A percentile compares a stretch with the other conserved stretches of the same genome.
Evolutionary conservation across 2,329 filamentous ascomycete genomes (phyloP).

Genomic region (Alternaria sp.): DNA sequence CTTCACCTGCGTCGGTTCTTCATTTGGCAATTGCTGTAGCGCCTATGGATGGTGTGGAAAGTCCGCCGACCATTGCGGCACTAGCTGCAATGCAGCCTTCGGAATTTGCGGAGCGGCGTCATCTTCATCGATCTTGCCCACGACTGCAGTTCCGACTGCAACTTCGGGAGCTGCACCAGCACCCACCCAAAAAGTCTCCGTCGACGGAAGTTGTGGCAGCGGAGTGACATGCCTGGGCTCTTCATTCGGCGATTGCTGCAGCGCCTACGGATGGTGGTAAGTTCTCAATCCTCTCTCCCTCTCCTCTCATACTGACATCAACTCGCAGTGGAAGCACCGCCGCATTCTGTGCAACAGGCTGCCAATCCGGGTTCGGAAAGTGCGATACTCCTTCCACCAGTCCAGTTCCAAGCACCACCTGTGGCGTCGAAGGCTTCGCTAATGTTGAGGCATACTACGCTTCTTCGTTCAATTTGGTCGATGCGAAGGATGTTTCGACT

Average conservation of each 20-base stretch:
- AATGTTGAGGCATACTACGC: slow-evolving; percentile 24
- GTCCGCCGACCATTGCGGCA: slow-evolving; percentile 37
- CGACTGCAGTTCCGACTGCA: slow-evolving; percentile 3
- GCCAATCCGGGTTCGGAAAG: slow-evolving; percentile 44
- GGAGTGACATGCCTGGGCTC: slow-evolving; percentile 49
- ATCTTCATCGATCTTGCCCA: slow-evolving; percentile 7
- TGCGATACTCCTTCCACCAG: neutral
- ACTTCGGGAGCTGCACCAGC: slow-evolving; percentile 14
- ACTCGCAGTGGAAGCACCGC: slow-evolving; percentile 37
- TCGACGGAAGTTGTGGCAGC: slow-evolving; percentile 36
- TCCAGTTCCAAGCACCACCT: slow-evolving; percentile 12
- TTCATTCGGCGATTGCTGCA: slow-evolving; percentile 57
- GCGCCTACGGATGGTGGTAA: slow-evolving; percentile 50
- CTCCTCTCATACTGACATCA: slow-evolving; percentile 3
- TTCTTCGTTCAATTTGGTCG: slow-evolving; percentile 26
- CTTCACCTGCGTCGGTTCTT: slow-evolving; percentile 53
- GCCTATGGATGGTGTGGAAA: slow-evolving; percentile 51
- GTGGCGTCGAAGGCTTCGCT: slow-evolving; percentile 24
- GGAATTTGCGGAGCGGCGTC: slow-evolving; percentile 34
- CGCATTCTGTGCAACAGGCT: slow-evolving; percentile 42
- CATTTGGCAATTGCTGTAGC: slow-evolving; percentile 58
- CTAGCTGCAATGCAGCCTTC: slow-evolving; percentile 44
- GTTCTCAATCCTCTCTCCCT: neutral
- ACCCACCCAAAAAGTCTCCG: slow-evolving; percentile 28
- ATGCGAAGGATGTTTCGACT: slow-evolving; percentile 18